phyloP scores from a whole-genome alignment of 495 filamentous ascomycete genomes.

The Aspergillus taichungensis region DNA sequence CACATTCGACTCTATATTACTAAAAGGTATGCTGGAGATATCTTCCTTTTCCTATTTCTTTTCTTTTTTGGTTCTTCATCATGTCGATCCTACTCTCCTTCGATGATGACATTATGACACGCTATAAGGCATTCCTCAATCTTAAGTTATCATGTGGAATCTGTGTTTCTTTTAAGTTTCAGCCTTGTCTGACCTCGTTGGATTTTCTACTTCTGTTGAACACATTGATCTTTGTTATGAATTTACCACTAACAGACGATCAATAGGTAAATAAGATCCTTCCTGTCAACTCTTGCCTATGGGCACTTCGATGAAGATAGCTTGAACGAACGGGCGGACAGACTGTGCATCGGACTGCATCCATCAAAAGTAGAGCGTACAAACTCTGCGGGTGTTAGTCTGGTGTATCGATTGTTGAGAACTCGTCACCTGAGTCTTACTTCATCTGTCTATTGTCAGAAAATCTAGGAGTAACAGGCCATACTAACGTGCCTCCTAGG shows the following conservation, averaged over 20 bases:
- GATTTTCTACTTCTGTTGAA: conserved; percentile 18
- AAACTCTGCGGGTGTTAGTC: conserved; percentile 67
- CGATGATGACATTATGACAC: conserved; percentile 79
- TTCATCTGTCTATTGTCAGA: conserved; percentile 5
- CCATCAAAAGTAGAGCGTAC: conserved; percentile 70
- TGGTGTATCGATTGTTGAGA: conserved; percentile 89
- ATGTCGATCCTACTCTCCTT: conserved; percentile 19
- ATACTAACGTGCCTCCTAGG: conserved; percentile 20
- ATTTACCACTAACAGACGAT: conserved; percentile 35
- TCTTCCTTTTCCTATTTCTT: conserved; percentile 5
- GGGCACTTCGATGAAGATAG: conserved; percentile 64
- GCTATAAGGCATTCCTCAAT: conserved; percentile 94
- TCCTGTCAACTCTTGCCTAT: conserved; percentile 8
- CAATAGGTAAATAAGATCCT: conserved; percentile 46
- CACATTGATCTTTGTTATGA: conserved; percentile 8
- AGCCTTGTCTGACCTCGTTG: conserved; percentile 86
- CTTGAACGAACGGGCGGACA: conserved; percentile 99
- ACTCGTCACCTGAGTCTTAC: conserved; percentile 80
- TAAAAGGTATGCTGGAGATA: conserved; percentile 15
- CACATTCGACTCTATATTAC: conserved; percentile 1
- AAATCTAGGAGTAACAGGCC: conserved; percentile 3
- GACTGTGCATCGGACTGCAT: conserved; percentile 59
- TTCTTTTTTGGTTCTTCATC: conserved; percentile 1
- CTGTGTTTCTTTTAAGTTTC: conserved; percentile 75
- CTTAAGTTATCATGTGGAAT: conserved; percentile 85